Base-by-base conservation (phyloP, 108 stramenopile genomes). In the Epipyxis sp. region DNA sequence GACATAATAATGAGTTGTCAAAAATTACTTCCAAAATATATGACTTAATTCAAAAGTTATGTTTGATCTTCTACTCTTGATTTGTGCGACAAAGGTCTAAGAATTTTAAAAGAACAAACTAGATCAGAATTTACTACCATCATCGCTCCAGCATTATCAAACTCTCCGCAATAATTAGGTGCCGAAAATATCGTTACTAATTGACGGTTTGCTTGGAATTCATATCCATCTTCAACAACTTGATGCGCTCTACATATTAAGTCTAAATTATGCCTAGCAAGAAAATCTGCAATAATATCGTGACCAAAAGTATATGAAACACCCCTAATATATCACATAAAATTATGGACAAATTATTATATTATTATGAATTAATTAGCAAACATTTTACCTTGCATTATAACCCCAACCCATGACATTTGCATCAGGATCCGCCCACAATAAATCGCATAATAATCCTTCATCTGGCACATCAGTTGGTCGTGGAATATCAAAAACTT, bases 381-480 rank as follows among this genome's bases (percentile, higher is more conserved):
- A 6, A 50, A 13, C 20, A 6, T 13, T 6, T 74, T 20, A 74
- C 71, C 71, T 74, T 13, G 71, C 71, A 30, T n/a, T 27, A n/a
- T 80, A 61, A 27, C 81, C 88, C 81, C 89, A 89, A 29, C 89
- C 88, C 44, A 69, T 78, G n/a, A 87, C 80, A 40, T 84, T 85
- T 50, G 86, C 82, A 79, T 94, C 93, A 27, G 95, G 95, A 85
- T 96, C 95, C 77, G 90, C 88, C 95, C 95, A 96, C 59, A 96
- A 84, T 74, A 96, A 84, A 85, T 96, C 95, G 85, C 95, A 96
- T 84, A 96, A 88, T 37, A 95, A 88, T 0, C 95, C 84, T 3
- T 88, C 87, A 83, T 94, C 92, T 13, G 95, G 95, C 0, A 96
- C 95, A 69, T 96, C 93, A 62, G 91, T 92, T 34, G 93, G 94